Evolutionary conservation across 1,139 yeast genomes (phyloP).

Genomic region (Geotrichum reessii): DNA sequence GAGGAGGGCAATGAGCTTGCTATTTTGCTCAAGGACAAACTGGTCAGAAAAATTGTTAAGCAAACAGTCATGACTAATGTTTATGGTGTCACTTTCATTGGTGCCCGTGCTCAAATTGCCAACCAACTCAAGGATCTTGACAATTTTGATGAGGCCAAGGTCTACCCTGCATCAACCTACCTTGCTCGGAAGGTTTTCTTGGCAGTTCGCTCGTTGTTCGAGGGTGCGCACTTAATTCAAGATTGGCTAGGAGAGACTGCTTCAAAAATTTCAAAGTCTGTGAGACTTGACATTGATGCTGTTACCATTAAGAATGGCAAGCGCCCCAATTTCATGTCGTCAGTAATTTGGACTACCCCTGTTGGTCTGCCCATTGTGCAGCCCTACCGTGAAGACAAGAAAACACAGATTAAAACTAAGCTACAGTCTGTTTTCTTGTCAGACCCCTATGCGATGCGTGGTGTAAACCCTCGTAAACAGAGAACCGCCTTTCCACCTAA

Average conservation of each 20-base stretch:
- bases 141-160: constrained; percentile 37
- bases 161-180: constrained; percentile 50
- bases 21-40: constrained; percentile 49
- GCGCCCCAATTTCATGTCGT: constrained; percentile 52
- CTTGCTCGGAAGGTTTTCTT: constrained; percentile 73
- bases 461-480: constrained; percentile 85
- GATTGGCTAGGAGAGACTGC: constrained; percentile 95
- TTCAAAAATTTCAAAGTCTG: constrained; percentile 69
- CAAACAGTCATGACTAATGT: constrained; percentile 99
- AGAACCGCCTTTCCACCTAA: constrained; percentile 94
- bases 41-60: constrained; percentile 83
- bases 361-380: constrained; percentile 84
- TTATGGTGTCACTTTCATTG: constrained; percentile 92
- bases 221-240: constrained; percentile 91
- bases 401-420: constrained; percentile 64
- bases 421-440: constrained; percentile 75
- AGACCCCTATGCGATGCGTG: constrained; percentile 77
- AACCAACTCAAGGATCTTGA: constrained; percentile 41
- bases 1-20: constrained; percentile 52
- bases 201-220: constrained; percentile 78
- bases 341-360: constrained; percentile 97
- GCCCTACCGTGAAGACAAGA: constrained; percentile 73
- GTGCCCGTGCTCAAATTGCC: constrained; percentile 81
- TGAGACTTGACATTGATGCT: constrained; percentile 51
- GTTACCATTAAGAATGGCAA: constrained; percentile 30